Base-by-base conservation (phyloP, 2,329 filamentous ascomycete species). In the Penicillium sp. region DNA sequence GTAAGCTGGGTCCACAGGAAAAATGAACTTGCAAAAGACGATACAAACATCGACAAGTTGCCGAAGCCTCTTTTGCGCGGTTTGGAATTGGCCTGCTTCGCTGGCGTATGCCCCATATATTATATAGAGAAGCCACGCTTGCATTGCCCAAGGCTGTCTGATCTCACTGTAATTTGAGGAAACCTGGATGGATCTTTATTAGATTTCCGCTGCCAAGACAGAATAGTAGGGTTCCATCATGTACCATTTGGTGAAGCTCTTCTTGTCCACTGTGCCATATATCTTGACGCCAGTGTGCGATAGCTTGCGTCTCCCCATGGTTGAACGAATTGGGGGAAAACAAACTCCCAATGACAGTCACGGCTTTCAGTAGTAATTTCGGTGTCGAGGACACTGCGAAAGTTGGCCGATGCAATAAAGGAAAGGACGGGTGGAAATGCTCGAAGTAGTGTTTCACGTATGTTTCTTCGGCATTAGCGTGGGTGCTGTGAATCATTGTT, bases 81-180 rank as follows among this genome's bases (percentile, higher is more conserved):
- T 65, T 8, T 61, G 48, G 22, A 67, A 67, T 11, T 61, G 56
- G 9, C 48, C 45, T 16, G 63, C 55, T 29, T 66, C 63, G 14
- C 63, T 66, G 45, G 65, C 64, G 45, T 63, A 71, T 5, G 62
- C 63, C 1, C 67, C 68, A 29, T 70, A 69, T 7, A 69, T 60
- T 14, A 69, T 67, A 52, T 65, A 63, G 24, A 71, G 56, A 27
- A 69, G 53, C 65, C 64, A 70, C 4, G 63, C 55, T 50, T 71
- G 68, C 44, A 69, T 63, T n/a, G 60, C 54, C 65, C 63, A 67
- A 10, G 59, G 57, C 5, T 58, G 56, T 34, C 59, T 59, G n/a
- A 67, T 50, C 14, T 62, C 60, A 48, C 48, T 64, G 44, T 54
- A 60, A 43, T 68, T 55, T 2, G 49, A 47, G 16, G 57, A 53